Evolutionary conservation across 257 asterid genomes (phyloP).

Genomic region (Nicotiana obtusifolia): DNA sequence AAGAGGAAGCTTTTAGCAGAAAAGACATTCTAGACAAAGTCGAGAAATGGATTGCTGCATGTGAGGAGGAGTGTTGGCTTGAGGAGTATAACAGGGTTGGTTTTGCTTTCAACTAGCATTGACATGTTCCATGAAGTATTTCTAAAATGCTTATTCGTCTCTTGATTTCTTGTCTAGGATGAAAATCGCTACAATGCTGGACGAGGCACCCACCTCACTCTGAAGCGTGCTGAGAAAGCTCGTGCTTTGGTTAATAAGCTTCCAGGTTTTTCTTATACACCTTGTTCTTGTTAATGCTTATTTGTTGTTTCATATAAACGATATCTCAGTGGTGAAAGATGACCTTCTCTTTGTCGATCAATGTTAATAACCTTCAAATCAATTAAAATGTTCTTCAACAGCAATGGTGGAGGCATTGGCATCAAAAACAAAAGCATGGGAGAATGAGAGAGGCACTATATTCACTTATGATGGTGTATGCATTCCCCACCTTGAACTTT

Average conservation of each 20-base stretch:
- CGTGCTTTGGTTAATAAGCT: constrained; percentile 82
- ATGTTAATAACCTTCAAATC: background rate
- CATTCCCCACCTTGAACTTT: background rate
- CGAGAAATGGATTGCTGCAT: constrained; percentile 95
- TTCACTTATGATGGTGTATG: constrained; percentile 93
- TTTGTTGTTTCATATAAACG: background rate
- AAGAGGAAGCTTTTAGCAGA: constrained; percentile 87
- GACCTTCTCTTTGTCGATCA: background rate
- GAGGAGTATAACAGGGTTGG: constrained; percentile 94
- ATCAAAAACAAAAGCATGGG: constrained; percentile 75
- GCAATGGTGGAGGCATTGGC: constrained; percentile 91
- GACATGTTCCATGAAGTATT: constrained; percentile 14
- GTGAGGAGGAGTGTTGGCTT: constrained; percentile 98
- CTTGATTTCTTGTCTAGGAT: constrained; percentile 40
- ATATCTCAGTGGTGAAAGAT: constrained; percentile 3
- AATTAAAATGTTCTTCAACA: constrained; percentile 22
- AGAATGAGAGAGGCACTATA: constrained; percentile 65
- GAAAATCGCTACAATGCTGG: constrained; percentile 97
- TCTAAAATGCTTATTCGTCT: background rate
- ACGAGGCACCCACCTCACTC: constrained; percentile 88
- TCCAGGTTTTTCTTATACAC: constrained; percentile 51
- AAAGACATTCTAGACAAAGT: constrained; percentile 94
- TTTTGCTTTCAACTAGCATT: constrained; percentile 6
- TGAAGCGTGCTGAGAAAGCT: constrained; percentile 98
- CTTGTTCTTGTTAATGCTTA: background rate